These are phyloP conservation scores for Lolium perenne DNA, from an alignment of 176 grass and related monocot species.

Conservation along the genomic window DNA sequence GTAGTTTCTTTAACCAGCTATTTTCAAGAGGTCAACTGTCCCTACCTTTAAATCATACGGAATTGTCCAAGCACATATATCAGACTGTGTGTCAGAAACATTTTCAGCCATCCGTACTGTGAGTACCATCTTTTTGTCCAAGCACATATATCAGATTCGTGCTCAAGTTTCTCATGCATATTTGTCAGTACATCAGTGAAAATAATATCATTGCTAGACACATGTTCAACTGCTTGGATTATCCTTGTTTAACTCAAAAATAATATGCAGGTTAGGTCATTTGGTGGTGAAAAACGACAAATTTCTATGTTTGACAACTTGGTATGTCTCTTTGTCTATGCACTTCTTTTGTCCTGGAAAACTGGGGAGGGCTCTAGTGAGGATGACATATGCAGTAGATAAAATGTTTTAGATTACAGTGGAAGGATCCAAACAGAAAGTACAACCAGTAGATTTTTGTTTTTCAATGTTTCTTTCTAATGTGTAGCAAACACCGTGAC, in stretches of 20 bases:
- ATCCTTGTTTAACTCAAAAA: slow-evolving; percentile 38
- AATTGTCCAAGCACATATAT: slow-evolving; percentile 86
- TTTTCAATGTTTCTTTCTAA: background rate
- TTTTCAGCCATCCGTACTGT: slow-evolving; percentile 97
- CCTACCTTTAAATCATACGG: slow-evolving; percentile 88
- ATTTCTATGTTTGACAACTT: slow-evolving; percentile 82
- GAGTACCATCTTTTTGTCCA: slow-evolving; percentile 50
- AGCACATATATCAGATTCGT: background rate
- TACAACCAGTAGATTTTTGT: background rate
- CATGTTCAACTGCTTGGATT: slow-evolving; percentile 30
- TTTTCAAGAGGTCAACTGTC: slow-evolving; percentile 98
- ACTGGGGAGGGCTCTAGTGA: background rate
- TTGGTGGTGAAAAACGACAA: slow-evolving; percentile 93
- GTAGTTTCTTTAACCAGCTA: slow-evolving; percentile 62
- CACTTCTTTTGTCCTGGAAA: slow-evolving; percentile 6
- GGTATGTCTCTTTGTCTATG: slow-evolving; percentile 50
- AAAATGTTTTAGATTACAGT: background rate
- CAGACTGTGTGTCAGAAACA: slow-evolving; percentile 90
- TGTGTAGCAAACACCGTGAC: background rate
- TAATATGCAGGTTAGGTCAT: slow-evolving; percentile 82
- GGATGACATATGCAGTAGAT: background rate
- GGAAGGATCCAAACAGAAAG: background rate
- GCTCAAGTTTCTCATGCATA: slow-evolving; percentile 8
- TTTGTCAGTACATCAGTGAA: background rate
- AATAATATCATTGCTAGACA: slow-evolving; percentile 11